Base-by-base conservation (phyloP, 768 basidiomycete genomes). In the Pulveroboletus sp. region DNA sequence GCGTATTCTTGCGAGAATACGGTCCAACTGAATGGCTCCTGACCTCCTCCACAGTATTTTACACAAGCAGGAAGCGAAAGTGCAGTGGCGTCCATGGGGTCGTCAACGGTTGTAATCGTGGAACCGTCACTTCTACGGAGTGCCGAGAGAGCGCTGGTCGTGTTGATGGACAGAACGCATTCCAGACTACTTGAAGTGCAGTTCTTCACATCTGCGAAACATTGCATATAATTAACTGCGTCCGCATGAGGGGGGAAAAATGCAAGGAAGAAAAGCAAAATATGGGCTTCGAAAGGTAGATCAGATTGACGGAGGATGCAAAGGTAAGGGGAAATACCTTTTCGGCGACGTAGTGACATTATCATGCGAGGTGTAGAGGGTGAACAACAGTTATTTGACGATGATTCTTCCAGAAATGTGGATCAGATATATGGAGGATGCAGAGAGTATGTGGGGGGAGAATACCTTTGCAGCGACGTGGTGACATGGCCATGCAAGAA, bases 1-100 rank as follows among this genome's bases (percentile, higher is more conserved):
- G 67, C 64, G 54, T 72, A 76, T 40, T 73, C 63, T 39, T 73
- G 72, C 0, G 65, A 43, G 43, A 65, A 67, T 3, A 21, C 30
- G 1, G 17, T 15, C 62, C 62, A 65, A 12, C 18, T 30, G 18
- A 65, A 67, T 11, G 53, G 15, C 8, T 54, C 48, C 8, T 54
- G 46, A 0, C 46, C 41, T 2, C 0, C 7, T 27, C 65, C 62
- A 17, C 63, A 65, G 15, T 31, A 14, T 0, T 9, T 1, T 9
- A 5, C 2, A 26, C 63, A 65, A 3, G 50, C 43, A 10, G 1
- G 0, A 1, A 47, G 55, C 6, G 47, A 50, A 21, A 65, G 40
- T 0, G 46, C 52, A 10, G 62, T 59, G 8, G 57, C 8, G 0
- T 38, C 42, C 3, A 17, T n/a, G 18, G 15, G 18, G 10, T 1